A percentile compares a stretch with the other conserved stretches of the same genome.
These are phyloP conservation scores for Populus hybrid DNA, from an alignment of 441 rosid species.

Conservation along the genomic window DNA sequence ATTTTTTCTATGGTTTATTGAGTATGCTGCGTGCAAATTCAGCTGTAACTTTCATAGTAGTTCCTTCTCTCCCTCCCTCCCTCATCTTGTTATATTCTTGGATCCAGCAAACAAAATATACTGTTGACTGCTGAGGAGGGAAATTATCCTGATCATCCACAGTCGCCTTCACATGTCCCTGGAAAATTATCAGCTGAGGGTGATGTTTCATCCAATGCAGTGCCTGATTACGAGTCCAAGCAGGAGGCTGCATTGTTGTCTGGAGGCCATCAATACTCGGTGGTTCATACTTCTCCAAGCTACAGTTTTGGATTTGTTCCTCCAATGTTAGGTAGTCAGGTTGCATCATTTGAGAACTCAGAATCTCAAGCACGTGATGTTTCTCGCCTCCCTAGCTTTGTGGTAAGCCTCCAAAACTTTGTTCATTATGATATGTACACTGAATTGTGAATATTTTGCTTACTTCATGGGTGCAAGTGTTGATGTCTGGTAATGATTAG, in stretches of 20 bases:
- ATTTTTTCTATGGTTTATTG: neutral
- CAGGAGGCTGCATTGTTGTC: conserved; percentile 50
- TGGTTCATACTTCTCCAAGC: conserved; percentile 60
- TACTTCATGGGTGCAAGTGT: neutral
- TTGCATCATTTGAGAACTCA: conserved; percentile 59
- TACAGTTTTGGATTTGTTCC: conserved; percentile 64
- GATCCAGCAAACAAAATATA: conserved; percentile 47
- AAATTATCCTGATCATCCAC: conserved; percentile 44
- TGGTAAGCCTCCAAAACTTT: conserved; percentile 46
- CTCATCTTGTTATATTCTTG: conserved; percentile 13
- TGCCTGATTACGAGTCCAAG: conserved; percentile 55
- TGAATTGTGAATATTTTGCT: conserved; percentile 7
- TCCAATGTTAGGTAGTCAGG: conserved; percentile 60
- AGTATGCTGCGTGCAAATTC: neutral
- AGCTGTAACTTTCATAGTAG: neutral
- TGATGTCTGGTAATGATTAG: neutral
- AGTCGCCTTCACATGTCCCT: conserved; percentile 44
- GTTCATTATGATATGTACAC: conserved; percentile 8
- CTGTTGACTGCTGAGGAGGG: conserved; percentile 48
- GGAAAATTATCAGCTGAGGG: conserved; percentile 55
- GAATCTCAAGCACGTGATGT: conserved; percentile 78
- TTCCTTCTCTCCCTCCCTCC: neutral
- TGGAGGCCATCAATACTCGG: conserved; percentile 53
- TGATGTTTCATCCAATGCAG: conserved; percentile 39
- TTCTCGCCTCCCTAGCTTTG: conserved; percentile 71